Conservation (phyloP, 2,329 filamentous ascomycete species). For the Exophiala aquamarina region DNA sequence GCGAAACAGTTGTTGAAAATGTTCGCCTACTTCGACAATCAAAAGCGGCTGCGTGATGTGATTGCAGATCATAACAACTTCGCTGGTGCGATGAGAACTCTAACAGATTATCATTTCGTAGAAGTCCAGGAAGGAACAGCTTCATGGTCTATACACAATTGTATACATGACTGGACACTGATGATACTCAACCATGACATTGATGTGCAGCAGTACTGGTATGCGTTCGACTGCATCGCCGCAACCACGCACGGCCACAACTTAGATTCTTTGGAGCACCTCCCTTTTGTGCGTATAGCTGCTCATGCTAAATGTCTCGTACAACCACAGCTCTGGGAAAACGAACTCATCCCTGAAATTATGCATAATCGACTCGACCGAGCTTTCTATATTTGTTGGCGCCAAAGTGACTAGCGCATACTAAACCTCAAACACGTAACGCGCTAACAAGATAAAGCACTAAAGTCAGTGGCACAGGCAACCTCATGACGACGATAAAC, state of each 20-base stretch:
- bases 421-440: too few species aligned
- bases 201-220: slow-evolving; percentile 11
- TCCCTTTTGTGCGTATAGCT: slow-evolving; percentile 5
- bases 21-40: slow-evolving; percentile 45
- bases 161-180: slow-evolving; percentile 25
- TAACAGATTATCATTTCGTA: slow-evolving; percentile 17
- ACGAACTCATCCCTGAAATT: too few species aligned
- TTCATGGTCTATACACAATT: slow-evolving; percentile 21
- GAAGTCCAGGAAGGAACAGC: slow-evolving; percentile 5
- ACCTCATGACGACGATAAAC: too few species aligned
- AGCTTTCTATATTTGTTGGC: too few species aligned
- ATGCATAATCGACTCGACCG: too few species aligned
- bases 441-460: too few species aligned
- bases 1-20: slow-evolving; percentile 40
- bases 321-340: not conserved
- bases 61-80: slow-evolving; percentile 10
- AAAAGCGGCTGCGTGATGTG: slow-evolving; percentile 30
- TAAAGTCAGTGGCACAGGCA: too few species aligned
- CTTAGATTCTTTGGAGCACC: not conserved
- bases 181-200: slow-evolving; percentile 12
- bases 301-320: slow-evolving; percentile 6
- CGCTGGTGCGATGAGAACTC: slow-evolving; percentile 10
- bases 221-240: slow-evolving; percentile 17
- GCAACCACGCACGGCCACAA: slow-evolving; percentile 2
- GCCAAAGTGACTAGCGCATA: too few species aligned